Base-by-base conservation (phyloP, 805 yeast species). In the Kregervanrija fluxuum region DNA sequence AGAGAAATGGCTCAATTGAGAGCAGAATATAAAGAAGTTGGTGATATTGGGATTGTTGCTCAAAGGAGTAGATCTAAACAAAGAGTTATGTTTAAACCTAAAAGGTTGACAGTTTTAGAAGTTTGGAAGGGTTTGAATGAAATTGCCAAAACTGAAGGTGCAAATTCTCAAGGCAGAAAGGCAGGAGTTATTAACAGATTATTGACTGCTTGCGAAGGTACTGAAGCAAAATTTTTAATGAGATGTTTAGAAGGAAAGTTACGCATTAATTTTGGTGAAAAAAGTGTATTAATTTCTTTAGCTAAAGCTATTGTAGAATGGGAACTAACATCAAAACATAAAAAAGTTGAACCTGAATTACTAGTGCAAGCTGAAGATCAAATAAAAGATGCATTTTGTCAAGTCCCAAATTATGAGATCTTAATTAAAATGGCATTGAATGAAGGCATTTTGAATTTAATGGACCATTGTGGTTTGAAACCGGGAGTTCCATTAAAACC, bases 401-500 rank as follows among this genome's bases (percentile, higher is more conserved):
- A 86, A 55, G 74, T 87, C 14, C 98, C 99, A 3, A 90, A 93
- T 57, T 90, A 93, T 61, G 95, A 85, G 53, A 66, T 85, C 5
- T 70, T 93, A 12, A 83, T 93, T 41, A 70, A 73, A 9, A 74
- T 79, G 2, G 81, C 88, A 1, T 60, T 84, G 47, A 68, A 79
- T 37, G 58, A 78, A 54, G 98, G 98, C 0, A 72, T 91, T 2
- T 64, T 71, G 53, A 70, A 83, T 33, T 59, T 93, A 36, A 67
- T 75, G 40, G 80, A 82, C 9, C 76, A 81, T 51, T 81, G 95
- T 54, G 79, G 79, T 35, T 67, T 93, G 49, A 80, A 82, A 9
- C 96, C 99, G 0, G 98, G 98, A 1, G 80, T 93, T 4, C 99
- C 99, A 0, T 70, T 93, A 54, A 91, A 90, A 60, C 99, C 99